A percentile compares a stretch with the other conserved stretches of the same genome.
Evolutionary conservation across 2,329 filamentous ascomycete genomes (phyloP).

Genomic region (Pyrenophora tritici-repentis): DNA sequence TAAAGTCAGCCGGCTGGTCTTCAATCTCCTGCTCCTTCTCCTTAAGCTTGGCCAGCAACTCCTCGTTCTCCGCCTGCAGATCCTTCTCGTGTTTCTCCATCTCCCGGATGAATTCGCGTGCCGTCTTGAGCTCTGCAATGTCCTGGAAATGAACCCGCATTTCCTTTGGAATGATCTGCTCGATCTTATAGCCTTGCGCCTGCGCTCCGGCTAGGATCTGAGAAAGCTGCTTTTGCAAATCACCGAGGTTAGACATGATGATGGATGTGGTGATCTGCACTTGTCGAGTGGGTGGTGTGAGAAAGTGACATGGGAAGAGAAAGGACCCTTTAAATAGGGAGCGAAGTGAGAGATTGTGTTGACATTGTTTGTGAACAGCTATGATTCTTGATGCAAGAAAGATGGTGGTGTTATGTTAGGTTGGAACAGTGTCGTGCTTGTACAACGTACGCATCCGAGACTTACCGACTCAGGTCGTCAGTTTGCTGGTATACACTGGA

Average conservation of each 20-base stretch:
- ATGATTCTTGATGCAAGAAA: neutral
- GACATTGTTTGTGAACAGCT: constrained; percentile 1
- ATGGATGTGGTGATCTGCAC: neutral
- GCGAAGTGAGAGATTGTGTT: neutral
- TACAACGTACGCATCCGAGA: neutral
- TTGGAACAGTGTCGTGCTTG: neutral
- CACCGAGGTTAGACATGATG: constrained; percentile 22
- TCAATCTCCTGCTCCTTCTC: constrained; percentile 21
- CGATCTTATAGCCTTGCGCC: constrained; percentile 17
- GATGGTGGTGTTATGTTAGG: neutral
- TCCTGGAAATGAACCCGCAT: constrained; percentile 16
- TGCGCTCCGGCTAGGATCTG: constrained; percentile 16
- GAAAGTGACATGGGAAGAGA: neutral
- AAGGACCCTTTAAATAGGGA: neutral
- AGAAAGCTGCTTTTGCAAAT: constrained; percentile 22
- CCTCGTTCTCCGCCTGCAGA: constrained; percentile 11
- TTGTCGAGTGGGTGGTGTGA: neutral
- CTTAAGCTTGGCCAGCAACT: constrained; percentile 13
- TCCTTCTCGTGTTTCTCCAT: constrained; percentile 17
- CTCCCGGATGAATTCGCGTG: constrained; percentile 23
- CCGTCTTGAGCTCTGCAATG: constrained; percentile 17
- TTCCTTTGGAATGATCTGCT: constrained; percentile 21
- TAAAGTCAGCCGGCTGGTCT: constrained; percentile 20
- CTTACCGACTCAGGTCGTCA: no score
- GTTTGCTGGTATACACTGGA: no score